Evolutionary conservation across 768 basidiomycete genomes (phyloP), one percentile per base, ranked within the genome.

Genomic region (Auricularia cornea): DNA sequence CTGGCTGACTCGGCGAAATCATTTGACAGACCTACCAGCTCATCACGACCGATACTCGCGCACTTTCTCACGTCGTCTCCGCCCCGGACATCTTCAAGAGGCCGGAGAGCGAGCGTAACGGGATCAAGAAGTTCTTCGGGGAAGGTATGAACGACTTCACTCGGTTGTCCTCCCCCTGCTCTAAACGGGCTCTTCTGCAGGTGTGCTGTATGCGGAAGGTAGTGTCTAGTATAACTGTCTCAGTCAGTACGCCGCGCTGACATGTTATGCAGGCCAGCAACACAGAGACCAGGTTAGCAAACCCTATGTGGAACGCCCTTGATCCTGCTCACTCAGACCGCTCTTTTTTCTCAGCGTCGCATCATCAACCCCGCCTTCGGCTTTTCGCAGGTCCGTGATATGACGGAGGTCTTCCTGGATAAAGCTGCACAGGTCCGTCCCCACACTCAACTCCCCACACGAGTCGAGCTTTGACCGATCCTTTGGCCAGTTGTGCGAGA

Each of bases 311-410:
- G 6, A 12, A 6, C 11, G 11, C 20, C 6, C 20, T 48, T 18
- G 20, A 48, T 48, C 20, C 4, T 23, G 23, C 20, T 48, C 16
- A 14, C 23, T 18, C 12, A 23, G 6, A 3, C 8, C 8, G 8
- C 8, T 40, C 38, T 48, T 18, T 48, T 48, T 23, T 48, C 44
- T 6, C 23, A 57, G 54, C 54, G 54, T 20, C 23, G 54, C 26
- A 16, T 57, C 28, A 5, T 57, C 86, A 88, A 88, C 66, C 86
- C 87, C 18, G 86, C 86, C 0, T 89, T 89, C 66, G 84, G 86
- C 1, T 77, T 79, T 2, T 71, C 79, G 1, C 85, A 87, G 66
- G 79, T 88, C 40, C 76, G 85, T 2, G 82, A 81, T 41, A 68
- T 88, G 20, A 84, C 84, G 0, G 77, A 77, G 16, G 81, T 83